A percentile compares a stretch with the other conserved stretches of the same genome.
phyloP scores from a whole-genome alignment of 371 early-diverging fungal genomes.

The Capniomyces stellatus region DNA sequence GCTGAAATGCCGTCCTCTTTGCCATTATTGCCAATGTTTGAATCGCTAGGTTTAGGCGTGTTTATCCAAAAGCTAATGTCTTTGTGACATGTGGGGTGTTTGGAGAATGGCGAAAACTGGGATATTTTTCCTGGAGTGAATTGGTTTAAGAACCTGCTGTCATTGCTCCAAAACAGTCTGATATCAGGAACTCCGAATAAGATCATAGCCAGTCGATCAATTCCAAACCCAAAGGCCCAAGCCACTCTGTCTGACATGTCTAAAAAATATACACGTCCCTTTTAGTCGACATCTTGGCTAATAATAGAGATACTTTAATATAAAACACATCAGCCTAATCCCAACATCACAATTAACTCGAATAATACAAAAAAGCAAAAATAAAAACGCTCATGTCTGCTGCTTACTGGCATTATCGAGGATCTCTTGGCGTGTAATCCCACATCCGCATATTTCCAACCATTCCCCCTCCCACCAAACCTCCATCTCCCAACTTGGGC shows the following conservation, averaged over 20 bases:
- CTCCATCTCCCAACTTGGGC: constrained; percentile 93
- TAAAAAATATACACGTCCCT: too few species aligned
- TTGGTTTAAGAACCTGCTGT: constrained; percentile 73
- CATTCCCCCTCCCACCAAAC: constrained; percentile 81
- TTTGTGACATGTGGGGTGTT: constrained; percentile 52
- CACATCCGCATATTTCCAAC: constrained; percentile 91
- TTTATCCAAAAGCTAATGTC: constrained; percentile 89
- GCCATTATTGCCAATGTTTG: background rate
- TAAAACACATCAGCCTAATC: too few species aligned
- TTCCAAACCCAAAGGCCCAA: constrained; percentile 94
- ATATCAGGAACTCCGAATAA: constrained; percentile 91
- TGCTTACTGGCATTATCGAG: constrained; percentile 41
- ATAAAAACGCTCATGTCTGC: too few species aligned
- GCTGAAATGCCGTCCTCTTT: constrained; percentile 2
- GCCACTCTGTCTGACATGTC: constrained; percentile 51
- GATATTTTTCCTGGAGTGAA: constrained; percentile 42
- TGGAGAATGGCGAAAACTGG: constrained; percentile 21
- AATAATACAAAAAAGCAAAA: too few species aligned
- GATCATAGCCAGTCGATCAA: constrained; percentile 94
- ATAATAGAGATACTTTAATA: too few species aligned
- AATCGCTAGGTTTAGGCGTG: background rate
- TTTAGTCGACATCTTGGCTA: too few species aligned
- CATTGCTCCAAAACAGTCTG: constrained; percentile 87
- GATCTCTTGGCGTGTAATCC: constrained; percentile 73
- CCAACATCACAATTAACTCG: too few species aligned